phyloP scores from a whole-genome alignment of 1,139 yeast genomes.

The Maudiozyma humilis region DNA sequence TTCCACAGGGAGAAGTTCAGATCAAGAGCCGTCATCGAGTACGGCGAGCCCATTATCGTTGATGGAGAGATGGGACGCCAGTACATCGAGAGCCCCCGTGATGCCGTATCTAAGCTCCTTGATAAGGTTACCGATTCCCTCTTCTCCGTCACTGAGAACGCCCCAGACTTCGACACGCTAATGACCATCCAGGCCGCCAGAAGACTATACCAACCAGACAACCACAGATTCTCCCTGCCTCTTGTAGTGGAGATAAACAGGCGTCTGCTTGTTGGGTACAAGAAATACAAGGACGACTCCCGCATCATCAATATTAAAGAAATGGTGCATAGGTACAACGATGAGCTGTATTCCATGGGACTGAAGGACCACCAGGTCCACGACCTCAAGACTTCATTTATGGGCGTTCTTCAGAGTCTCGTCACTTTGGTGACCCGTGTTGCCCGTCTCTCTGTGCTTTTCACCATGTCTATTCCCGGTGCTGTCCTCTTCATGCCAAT shows the following conservation, averaged over 20 bases:
- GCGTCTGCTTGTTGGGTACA: slow-evolving; percentile 71
- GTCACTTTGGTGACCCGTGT: slow-evolving; percentile 47
- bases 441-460: slow-evolving; percentile 45
- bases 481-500: slow-evolving; percentile 78
- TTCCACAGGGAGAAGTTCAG: slow-evolving; percentile 93
- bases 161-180: slow-evolving; percentile 86
- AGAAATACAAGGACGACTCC: slow-evolving; percentile 64
- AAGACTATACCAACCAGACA: slow-evolving; percentile 72
- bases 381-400: slow-evolving; percentile 37
- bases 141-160: slow-evolving; percentile 82
- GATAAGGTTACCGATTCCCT: slow-evolving; percentile 67
- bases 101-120: slow-evolving; percentile 64
- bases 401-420: slow-evolving; percentile 40
- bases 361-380: slow-evolving; percentile 90
- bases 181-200: slow-evolving; percentile 92
- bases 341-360: slow-evolving; percentile 55
- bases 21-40: slow-evolving; percentile 89
- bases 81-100: slow-evolving; percentile 56
- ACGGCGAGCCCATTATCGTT: slow-evolving; percentile 67
- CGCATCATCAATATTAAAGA: slow-evolving; percentile 51
- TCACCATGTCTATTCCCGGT: slow-evolving; percentile 74
- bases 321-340: slow-evolving; percentile 62
- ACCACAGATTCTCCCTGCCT: slow-evolving; percentile 56
- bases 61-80: slow-evolving; percentile 46
- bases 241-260: slow-evolving; percentile 85